phyloP scores from a whole-genome alignment of 495 filamentous ascomycete genomes.

The Xylaria grammica region DNA sequence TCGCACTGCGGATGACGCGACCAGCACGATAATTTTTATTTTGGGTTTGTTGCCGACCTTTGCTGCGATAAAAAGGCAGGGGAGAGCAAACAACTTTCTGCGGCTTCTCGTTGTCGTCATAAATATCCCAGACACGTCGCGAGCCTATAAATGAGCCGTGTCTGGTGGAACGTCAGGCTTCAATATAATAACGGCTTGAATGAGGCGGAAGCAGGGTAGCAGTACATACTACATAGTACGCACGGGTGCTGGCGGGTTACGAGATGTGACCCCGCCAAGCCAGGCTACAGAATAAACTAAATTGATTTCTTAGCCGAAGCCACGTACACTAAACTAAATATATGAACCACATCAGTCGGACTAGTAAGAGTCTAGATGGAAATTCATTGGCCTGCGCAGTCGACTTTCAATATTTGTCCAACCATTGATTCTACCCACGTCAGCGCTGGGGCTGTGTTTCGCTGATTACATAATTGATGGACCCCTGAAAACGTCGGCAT shows the following conservation, averaged over 20 bases:
- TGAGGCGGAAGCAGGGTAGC: not conserved
- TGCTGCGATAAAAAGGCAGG: not conserved
- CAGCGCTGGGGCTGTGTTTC: slow-evolving; percentile 17
- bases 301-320: not conserved
- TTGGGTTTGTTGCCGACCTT: not conserved
- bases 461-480: too few relatives aligned
- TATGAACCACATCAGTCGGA: not conserved
- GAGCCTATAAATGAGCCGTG: not conserved
- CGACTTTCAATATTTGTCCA: not conserved
- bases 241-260: not conserved
- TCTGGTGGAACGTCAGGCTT: slow-evolving; percentile 7
- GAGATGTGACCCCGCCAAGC: slow-evolving; percentile 2
- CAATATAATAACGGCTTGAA: not conserved
- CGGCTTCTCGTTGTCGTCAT: not conserved
- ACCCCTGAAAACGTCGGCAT: too few relatives aligned
- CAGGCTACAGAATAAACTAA: not conserved
- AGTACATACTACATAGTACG: not conserved
- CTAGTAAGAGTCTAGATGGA: not conserved
- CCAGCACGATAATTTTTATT: not conserved
- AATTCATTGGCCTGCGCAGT: not conserved
- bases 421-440: too few relatives aligned
- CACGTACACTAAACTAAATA: slow-evolving; percentile 22
- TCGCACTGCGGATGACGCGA: not conserved
- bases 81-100: not conserved
- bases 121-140: not conserved